phyloP scores from a whole-genome alignment of 345 rosid genomes.

The Pugionium dolabratum region DNA sequence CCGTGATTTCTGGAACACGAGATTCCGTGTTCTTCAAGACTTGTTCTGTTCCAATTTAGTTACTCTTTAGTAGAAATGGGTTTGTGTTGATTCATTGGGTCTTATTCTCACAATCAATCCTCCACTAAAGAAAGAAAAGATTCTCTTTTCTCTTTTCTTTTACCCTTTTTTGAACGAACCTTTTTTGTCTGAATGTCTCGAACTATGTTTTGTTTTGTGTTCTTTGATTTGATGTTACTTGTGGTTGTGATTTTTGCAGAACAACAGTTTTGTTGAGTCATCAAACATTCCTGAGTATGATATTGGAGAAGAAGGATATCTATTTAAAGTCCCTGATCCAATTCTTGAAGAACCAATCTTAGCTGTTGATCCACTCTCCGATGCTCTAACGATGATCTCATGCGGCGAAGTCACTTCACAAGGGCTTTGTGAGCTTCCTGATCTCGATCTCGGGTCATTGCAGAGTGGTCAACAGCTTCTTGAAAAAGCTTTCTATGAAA shows the following conservation, averaged over 20 bases:
- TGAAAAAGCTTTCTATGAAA: conserved; percentile 69
- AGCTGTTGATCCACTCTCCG: conserved; percentile 68
- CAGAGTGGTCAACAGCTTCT: conserved; percentile 72
- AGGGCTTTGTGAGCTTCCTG: conserved; percentile 59
- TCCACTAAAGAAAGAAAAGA: conserved; percentile 29
- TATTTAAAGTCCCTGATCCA: conserved; percentile 89
- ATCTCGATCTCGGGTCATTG: conserved; percentile 60
- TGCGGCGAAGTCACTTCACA: conserved; percentile 68
- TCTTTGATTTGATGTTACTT: conserved; percentile 34
- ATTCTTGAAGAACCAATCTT: conserved; percentile 63
- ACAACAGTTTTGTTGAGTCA: conserved; percentile 49
- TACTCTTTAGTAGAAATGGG: conserved; percentile 33
- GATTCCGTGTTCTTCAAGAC: conserved; percentile 65
- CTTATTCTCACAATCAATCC: conserved; percentile 12
- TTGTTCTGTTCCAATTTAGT: conserved; percentile 43
- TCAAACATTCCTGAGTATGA: conserved; percentile 71
- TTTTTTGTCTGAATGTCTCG: conserved; percentile 36
- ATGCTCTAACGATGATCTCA: conserved; percentile 79
- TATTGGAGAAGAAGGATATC: conserved; percentile 85
- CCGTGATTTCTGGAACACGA: conserved; percentile 46
- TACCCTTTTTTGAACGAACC: conserved; percentile 26
- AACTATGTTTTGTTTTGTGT: conserved; percentile 38
- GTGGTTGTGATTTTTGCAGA: conserved; percentile 34
- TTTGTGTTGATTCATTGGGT: conserved; percentile 9
- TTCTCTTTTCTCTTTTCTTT: not conserved